Evolutionary conservation across 2,329 filamentous ascomycete genomes (phyloP).

Genomic region (Blumeria graminis): DNA sequence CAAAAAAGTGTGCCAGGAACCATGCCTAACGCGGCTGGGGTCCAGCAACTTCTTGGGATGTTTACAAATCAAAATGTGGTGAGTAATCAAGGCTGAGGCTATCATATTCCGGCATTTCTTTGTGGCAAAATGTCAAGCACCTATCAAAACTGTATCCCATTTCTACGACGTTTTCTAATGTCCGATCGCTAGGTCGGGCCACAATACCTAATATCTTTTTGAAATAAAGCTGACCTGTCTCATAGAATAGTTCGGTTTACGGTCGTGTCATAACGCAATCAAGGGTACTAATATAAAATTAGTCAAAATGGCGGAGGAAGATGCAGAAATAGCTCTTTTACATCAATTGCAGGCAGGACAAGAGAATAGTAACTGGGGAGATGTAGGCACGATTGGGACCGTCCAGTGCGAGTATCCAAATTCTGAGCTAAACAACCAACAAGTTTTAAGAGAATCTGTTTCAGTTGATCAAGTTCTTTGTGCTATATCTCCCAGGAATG

Average conservation of each 20-base stretch:
- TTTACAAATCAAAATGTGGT: too few species aligned
- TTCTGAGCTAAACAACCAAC: slow-evolving; percentile 16
- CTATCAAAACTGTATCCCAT: not conserved
- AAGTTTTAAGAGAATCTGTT: slow-evolving; percentile 16
- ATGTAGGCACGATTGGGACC: slow-evolving; percentile 11
- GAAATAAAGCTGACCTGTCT: not conserved
- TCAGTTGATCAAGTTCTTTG: slow-evolving; percentile 17
- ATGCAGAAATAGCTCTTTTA: slow-evolving; percentile 17
- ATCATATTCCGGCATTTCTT: not conserved
- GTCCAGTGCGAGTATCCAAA: slow-evolving; percentile 14
- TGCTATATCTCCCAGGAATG: slow-evolving; percentile 15
- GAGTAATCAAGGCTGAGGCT: too few species aligned
- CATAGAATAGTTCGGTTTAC: not conserved
- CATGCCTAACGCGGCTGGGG: too few species aligned
- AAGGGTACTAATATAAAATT: not conserved
- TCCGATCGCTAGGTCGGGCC: not conserved
- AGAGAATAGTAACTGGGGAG: slow-evolving; percentile 13
- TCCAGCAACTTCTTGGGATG: too few species aligned
- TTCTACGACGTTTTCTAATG: not conserved
- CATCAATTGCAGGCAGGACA: slow-evolving; percentile 16
- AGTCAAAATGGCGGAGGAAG: slow-evolving; percentile 15
- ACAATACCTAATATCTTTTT: not conserved
- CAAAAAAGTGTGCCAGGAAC: too few species aligned
- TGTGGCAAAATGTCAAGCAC: not conserved
- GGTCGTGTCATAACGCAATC: not conserved